A percentile compares a stretch with the other conserved stretches of the same genome.
Conservation (phyloP, 805 yeast genomes). For the Kuraishia borneana region DNA sequence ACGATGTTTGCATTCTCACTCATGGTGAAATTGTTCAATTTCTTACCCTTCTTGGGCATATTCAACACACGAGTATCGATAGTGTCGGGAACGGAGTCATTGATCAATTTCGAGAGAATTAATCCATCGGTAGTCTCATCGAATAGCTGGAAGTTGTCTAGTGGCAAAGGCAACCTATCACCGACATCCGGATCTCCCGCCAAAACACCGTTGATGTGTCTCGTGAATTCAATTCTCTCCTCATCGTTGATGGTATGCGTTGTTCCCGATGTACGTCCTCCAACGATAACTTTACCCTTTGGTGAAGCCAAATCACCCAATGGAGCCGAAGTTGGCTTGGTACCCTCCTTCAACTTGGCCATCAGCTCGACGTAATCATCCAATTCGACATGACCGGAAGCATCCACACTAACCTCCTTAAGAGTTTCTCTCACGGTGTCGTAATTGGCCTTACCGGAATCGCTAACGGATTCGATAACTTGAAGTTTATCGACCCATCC, state of each 20-base stretch:
- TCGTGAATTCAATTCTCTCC: conserved; percentile 90
- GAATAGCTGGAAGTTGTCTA: conserved; percentile 89
- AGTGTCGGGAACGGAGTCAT: conserved; percentile 97
- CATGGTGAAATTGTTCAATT: conserved; percentile 88
- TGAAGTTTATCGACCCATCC: conserved; percentile 93
- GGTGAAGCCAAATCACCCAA: conserved; percentile 12
- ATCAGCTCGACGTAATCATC: conserved; percentile 86
- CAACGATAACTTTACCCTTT: conserved; percentile 64
- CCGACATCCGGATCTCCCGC: conserved; percentile 86
- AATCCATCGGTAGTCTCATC: conserved; percentile 96
- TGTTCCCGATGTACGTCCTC: conserved; percentile 83
- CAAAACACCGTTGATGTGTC: conserved; percentile 87
- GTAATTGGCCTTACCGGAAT: conserved; percentile 70
- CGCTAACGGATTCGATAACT: conserved; percentile 74
- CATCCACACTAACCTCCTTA: conserved; percentile 85
- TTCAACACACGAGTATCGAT: conserved; percentile 96
- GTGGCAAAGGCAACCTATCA: conserved; percentile 76
- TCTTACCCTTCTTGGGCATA: conserved; percentile 70
- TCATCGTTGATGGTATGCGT: conserved; percentile 96
- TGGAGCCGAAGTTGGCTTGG: conserved; percentile 8
- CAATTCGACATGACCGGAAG: conserved; percentile 92
- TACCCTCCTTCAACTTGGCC: conserved; percentile 60
- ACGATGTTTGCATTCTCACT: conserved; percentile 96
- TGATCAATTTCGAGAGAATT: conserved; percentile 83
- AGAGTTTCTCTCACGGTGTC: conserved; percentile 92